Percentiles rank a stretch among this genome's conserved stretches.
These are phyloP conservation scores for Cladophialophora psammophila DNA, from an alignment of 2,329 filamentous ascomycete species.

Conservation along the genomic window DNA sequence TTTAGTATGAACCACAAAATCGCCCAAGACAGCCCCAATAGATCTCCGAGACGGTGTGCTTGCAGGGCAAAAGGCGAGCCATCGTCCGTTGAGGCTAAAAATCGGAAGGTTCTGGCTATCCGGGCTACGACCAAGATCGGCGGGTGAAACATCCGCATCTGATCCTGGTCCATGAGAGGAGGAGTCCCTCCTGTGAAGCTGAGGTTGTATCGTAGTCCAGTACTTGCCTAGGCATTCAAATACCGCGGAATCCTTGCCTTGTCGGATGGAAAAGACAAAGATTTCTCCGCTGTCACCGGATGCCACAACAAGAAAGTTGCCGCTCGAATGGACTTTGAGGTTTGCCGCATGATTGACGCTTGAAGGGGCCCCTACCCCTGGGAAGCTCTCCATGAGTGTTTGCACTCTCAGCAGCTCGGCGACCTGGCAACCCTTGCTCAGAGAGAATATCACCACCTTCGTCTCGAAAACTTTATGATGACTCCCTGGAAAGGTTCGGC, in stretches of 20 bases:
- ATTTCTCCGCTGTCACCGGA: conserved; percentile 88
- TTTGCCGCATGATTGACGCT: conserved; percentile 63
- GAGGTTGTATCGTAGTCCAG: conserved; percentile 82
- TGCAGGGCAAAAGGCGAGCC: conserved; percentile 56
- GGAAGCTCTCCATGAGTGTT: conserved; percentile 45
- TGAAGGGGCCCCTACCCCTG: conserved; percentile 16
- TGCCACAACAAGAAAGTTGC: conserved; percentile 73
- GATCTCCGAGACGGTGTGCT: conserved; percentile 49
- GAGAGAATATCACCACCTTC: conserved; percentile 85
- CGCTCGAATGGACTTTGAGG: conserved; percentile 75
- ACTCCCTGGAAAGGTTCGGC: conserved; percentile 2
- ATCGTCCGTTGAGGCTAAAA: conserved; percentile 54
- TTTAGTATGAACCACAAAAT: conserved; percentile 46
- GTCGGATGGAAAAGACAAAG: conserved; percentile 70
- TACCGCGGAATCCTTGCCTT: conserved; percentile 36
- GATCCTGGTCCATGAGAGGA: conserved; percentile 54
- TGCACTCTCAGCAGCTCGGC: conserved; percentile 77
- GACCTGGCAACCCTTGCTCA: conserved; percentile 75
- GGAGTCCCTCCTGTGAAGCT: conserved; percentile 53
- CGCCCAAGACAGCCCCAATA: conserved; percentile 51
- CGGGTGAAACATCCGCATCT: conserved; percentile 52
- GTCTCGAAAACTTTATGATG: conserved; percentile 74
- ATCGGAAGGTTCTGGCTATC: conserved; percentile 48
- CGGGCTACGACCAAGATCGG: conserved; percentile 46
- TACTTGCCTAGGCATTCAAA: conserved; percentile 83